phyloP scores from a whole-genome alignment of 768 basidiomycete species.

The Exidia glandulosa region DNA sequence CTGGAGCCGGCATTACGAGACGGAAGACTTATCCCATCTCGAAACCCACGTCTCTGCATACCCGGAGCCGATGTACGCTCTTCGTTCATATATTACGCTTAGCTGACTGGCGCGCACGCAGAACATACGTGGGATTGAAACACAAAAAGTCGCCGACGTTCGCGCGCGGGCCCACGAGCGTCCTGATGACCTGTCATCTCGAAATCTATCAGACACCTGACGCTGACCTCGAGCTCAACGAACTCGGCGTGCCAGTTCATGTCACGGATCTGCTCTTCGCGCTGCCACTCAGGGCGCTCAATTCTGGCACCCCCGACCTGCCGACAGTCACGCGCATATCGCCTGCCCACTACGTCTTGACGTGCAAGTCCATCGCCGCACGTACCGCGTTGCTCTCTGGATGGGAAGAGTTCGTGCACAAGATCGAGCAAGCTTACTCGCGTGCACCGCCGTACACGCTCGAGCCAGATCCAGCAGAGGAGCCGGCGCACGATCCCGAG shows the following conservation, averaged over 20 bases:
- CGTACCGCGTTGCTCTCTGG: neutral
- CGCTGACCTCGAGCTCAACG: neutral
- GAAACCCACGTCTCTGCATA: neutral
- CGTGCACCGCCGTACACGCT: neutral
- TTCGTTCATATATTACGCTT: neutral
- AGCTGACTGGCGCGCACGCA: neutral
- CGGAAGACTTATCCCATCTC: too few relatives aligned
- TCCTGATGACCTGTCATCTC: neutral
- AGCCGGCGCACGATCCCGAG: neutral
- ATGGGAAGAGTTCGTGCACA: too few relatives aligned
- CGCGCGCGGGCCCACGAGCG: neutral
- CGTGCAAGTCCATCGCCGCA: neutral
- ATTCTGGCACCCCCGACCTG: neutral
- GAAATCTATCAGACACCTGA: neutral
- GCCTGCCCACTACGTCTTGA: neutral
- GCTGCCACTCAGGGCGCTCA: neutral
- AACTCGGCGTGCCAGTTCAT: neutral
- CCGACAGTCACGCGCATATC: neutral
- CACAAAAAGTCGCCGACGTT: neutral
- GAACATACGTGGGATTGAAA: neutral
- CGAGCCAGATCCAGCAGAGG: neutral
- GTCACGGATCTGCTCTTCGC: neutral
- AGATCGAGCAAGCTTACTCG: too few relatives aligned
- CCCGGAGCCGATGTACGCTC: neutral
- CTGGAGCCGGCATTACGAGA: too few relatives aligned